Percentiles rank a stretch among this genome's conserved stretches.
phyloP scores from a whole-genome alignment of 2,329 filamentous ascomycete species.

The Tolypocladium inflatum region DNA sequence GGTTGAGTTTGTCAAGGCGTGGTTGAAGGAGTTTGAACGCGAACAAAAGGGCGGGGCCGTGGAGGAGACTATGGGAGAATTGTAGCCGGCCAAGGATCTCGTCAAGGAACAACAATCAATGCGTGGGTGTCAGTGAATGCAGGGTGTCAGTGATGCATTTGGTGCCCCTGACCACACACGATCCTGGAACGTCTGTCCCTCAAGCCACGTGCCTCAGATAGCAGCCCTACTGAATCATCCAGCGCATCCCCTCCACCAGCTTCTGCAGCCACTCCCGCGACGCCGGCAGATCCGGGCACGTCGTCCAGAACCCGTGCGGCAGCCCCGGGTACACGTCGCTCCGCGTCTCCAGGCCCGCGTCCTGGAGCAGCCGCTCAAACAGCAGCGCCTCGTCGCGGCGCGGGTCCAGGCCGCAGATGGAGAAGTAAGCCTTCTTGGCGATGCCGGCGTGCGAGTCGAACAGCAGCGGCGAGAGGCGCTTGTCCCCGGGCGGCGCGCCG shows the following conservation, averaged over 20 bases:
- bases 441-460: slow-evolving; percentile 21
- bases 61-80: not conserved
- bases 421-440: slow-evolving; percentile 29
- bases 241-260: slow-evolving; percentile 13
- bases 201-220: no score
- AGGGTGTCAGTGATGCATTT: no score
- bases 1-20: slow-evolving; percentile 53
- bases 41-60: not conserved
- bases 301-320: slow-evolving; percentile 29
- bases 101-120: not conserved
- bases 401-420: slow-evolving; percentile 37
- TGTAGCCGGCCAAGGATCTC: not conserved
- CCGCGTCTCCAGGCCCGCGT: slow-evolving; percentile 23
- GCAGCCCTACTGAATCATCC: slow-evolving; percentile 6
- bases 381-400: slow-evolving; percentile 38
- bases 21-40: slow-evolving; percentile 49
- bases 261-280: slow-evolving; percentile 19
- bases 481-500: slow-evolving; percentile 21
- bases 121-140: no score
- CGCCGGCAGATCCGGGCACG: slow-evolving; percentile 24
- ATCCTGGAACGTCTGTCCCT: no score
- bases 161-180: not conserved
- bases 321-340: slow-evolving; percentile 29
- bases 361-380: slow-evolving; percentile 27
- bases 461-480: slow-evolving; percentile 26